Evolutionary conservation across 2,329 filamentous ascomycete species (phyloP).

Genomic region (Colletotrichum filicis): DNA sequence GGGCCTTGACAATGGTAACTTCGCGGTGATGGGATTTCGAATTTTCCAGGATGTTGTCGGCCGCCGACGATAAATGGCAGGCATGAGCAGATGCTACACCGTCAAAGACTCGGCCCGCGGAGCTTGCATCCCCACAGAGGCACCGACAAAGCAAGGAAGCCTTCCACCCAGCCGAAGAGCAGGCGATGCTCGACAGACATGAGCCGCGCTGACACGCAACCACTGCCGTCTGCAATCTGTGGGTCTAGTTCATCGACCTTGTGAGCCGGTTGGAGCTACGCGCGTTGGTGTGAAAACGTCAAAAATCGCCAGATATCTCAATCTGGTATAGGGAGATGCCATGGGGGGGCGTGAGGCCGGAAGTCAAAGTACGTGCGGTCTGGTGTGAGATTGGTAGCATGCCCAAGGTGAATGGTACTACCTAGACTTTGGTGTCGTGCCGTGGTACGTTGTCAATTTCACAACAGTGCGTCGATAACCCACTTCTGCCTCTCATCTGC

Average conservation of each 20-base stretch:
- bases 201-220: constrained; percentile 17
- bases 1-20: not conserved
- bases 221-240: not conserved
- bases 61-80: not conserved
- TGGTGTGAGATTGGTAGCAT: not conserved
- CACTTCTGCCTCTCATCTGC: not conserved
- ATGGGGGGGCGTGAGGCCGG: not conserved
- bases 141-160: not conserved
- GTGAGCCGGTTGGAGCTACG: not conserved
- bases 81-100: not conserved
- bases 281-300: not conserved
- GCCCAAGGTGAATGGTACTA: not conserved
- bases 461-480: constrained; percentile 9
- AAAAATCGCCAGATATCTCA: not conserved
- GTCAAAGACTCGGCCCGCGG: not conserved
- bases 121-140: not conserved
- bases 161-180: constrained; percentile 3
- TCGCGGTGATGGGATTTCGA: not conserved
- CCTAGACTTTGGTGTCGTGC: not conserved
- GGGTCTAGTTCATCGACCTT: not conserved
- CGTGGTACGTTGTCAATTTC: not conserved
- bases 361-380: not conserved
- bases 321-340: not conserved
- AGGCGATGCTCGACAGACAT: not conserved
- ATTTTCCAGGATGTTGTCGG: not conserved